Conservation (phyloP, 306 rosid genomes). For the Chamaecrista fasciculata region DNA sequence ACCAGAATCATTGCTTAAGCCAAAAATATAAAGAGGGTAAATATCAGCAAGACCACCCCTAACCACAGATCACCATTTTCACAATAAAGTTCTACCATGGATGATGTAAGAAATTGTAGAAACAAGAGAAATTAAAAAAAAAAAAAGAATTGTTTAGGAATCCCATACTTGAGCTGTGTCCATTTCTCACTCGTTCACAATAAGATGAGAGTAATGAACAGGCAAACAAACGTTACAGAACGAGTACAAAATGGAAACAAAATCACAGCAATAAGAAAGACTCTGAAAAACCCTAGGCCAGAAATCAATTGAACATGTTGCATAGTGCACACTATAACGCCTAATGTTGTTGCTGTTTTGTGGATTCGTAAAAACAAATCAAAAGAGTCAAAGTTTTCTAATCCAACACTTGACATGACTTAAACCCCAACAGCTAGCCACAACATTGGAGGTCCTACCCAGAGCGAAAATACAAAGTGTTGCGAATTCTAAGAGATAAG, state of each 20-base stretch:
- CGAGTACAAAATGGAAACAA: background rate
- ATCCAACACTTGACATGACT: background rate
- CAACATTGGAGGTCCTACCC: background rate
- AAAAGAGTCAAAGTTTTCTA: background rate
- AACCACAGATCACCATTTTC: background rate
- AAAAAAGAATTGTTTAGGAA: background rate
- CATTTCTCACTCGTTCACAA: background rate
- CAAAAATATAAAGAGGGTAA: background rate
- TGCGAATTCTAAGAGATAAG: background rate
- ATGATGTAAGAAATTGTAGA: background rate
- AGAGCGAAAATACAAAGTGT: background rate
- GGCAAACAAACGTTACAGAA: background rate
- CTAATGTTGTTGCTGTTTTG: background rate
- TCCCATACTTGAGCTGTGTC: background rate
- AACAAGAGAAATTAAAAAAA: background rate
- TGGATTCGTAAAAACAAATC: background rate
- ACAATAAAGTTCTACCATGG: background rate
- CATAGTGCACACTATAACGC: background rate
- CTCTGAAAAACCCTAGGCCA: background rate
- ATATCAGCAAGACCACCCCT: background rate
- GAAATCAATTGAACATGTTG: constrained; percentile 4
- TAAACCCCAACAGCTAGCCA: background rate
- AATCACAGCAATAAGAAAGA: background rate
- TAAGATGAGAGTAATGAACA: background rate
- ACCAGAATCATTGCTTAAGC: background rate